Conservation (phyloP, 306 rosid species). For the Citrullus colocynthis region DNA sequence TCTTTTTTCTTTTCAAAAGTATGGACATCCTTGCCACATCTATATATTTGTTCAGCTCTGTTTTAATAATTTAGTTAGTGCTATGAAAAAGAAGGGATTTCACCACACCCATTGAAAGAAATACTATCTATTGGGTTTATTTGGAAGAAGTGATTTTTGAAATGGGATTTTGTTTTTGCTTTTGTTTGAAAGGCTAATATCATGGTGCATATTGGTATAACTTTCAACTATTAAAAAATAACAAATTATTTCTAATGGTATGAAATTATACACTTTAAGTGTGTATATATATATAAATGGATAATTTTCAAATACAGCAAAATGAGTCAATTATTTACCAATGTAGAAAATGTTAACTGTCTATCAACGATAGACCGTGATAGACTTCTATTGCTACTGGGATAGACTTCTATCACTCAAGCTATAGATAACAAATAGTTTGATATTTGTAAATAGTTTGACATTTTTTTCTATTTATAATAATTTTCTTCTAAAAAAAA, state of each 20-base stretch:
- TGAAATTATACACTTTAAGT: neutral
- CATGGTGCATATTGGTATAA: neutral
- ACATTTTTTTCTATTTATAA: no score
- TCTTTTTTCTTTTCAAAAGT: no score
- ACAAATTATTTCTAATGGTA: neutral
- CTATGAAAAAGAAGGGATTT: neutral
- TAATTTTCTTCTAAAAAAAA: no score
- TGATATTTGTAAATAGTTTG: no score
- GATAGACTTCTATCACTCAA: no score
- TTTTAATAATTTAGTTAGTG: neutral
- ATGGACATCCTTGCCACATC: no score
- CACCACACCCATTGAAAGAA: neutral
- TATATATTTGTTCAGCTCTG: neutral
- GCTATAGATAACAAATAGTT: no score
- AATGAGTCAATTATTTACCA: no score
- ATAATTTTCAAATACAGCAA: no score
- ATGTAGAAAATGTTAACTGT: no score
- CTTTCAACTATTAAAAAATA: neutral
- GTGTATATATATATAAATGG: neutral
- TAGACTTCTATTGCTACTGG: no score
- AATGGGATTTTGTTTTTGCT: neutral
- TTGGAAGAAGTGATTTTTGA: neutral
- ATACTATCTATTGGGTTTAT: neutral
- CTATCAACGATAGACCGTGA: no score
- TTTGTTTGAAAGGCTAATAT: neutral